Conservation (phyloP, 1,284 basidiomycete species). For the Malassezia equina region DNA sequence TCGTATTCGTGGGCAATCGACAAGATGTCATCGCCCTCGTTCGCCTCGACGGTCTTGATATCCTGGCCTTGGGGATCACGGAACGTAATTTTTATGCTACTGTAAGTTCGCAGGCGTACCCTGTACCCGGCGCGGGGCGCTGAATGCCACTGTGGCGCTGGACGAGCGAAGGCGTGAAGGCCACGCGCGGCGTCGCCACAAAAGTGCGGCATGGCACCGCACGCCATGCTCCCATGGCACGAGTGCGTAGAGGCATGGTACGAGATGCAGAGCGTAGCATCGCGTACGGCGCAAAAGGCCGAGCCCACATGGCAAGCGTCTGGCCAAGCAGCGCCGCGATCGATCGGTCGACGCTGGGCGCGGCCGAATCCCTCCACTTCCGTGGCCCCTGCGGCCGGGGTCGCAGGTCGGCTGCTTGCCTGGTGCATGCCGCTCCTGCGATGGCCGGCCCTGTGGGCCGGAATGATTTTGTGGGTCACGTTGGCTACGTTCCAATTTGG, state of each 20-base stretch:
- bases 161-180: background rate
- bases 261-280: background rate
- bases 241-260: background rate
- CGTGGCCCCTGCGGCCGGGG: background rate
- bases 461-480: conserved; percentile 26
- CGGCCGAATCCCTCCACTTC: background rate
- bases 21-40: conserved; percentile 85
- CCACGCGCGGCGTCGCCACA: background rate
- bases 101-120: conserved; percentile 31
- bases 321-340: background rate
- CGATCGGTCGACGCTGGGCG: background rate
- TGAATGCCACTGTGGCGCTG: conserved; percentile 53
- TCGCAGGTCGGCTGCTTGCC: too few relatives aligned
- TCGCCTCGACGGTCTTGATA: conserved; percentile 79
- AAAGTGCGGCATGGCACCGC: background rate
- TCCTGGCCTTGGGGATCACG: conserved; percentile 72
- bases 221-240: background rate
- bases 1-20: conserved; percentile 90
- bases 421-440: background rate
- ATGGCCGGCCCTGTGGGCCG: background rate
- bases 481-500: conserved; percentile 38
- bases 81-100: conserved; percentile 72
- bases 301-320: background rate
- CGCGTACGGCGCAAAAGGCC: background rate
- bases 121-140: conserved; percentile 57